Evolutionary conservation across 495 filamentous ascomycete species (phyloP), one percentile per base, ranked within the genome.

Genomic region (Acidomyces sp.): DNA sequence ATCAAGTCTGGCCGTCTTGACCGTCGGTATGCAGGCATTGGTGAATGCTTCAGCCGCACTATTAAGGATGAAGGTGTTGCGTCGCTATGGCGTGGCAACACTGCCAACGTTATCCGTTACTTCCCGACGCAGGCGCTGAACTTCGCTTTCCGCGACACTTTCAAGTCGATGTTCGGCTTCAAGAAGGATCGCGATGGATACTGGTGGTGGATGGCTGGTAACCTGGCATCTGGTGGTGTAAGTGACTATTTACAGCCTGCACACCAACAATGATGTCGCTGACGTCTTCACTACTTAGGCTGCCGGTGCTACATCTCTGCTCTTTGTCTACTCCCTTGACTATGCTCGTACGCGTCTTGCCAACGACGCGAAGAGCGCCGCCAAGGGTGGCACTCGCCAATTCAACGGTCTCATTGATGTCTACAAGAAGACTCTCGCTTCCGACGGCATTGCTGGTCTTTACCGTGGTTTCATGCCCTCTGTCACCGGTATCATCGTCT

Each of bases 401-500:
- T 97, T 95, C 85, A 96, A 96, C 78, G 90, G 90, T 64, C 78
- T 97, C 52, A 62, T 97, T 41, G 90, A 97, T 59, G 90, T 97
- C 67, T 97, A 97, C 85, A 85, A 85, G 78, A 97, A 97, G 88
- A 97, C 90, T 62, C 75, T 96, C 53, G 90, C 92, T 50, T 78
- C 82, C 59, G 90, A 97, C 64, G 90, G 90, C 88, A 74, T 97
- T 67, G 78, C 78, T 61, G 90, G 92, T 87, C 85, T 97, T 60
- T 97, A 97, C 82, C 90, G 90, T 86, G 90, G 90, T 75, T 97
- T 97, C 82, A 84, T 84, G 73, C 92, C 92, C 63, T 97, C 92
- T 55, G 90, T 97, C 60, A 73, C 78, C 66, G 90, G 90, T 75
- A 97, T 97, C 65, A 67, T 96, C 63, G 92, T 97, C 67, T 97